phyloP scores from a whole-genome alignment of 208 protist species.

The Naegleria lovaniensis region DNA sequence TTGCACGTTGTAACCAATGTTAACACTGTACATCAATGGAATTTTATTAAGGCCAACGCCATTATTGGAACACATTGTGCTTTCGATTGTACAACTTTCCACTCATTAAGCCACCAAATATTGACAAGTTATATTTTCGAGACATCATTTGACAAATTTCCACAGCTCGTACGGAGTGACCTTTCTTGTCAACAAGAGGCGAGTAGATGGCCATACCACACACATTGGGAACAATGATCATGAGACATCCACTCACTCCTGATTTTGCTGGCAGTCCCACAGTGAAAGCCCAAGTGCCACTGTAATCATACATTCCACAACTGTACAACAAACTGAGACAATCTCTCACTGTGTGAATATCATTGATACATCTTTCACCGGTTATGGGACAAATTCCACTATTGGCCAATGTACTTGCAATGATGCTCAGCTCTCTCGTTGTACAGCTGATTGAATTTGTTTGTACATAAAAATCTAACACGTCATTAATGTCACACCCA shows the following conservation, averaged over 20 bases:
- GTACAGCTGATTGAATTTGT: constrained; percentile 38
- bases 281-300: constrained; percentile 37
- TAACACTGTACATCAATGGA: no score
- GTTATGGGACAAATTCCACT: constrained; percentile 45
- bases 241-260: constrained; percentile 38
- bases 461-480: constrained; percentile 47
- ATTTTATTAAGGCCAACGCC: no score
- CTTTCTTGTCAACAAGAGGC: constrained; percentile 37
- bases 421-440: constrained; percentile 35
- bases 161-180: constrained; percentile 41
- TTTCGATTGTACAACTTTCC: not conserved
- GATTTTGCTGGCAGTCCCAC: constrained; percentile 45
- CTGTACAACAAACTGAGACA: constrained; percentile 29
- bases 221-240: constrained; percentile 37
- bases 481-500: constrained; percentile 44
- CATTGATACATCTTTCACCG: constrained; percentile 29
- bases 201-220: constrained; percentile 35
- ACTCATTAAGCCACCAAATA: not conserved
- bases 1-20: no score
- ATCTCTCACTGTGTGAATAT: constrained; percentile 27
- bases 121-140: not conserved
- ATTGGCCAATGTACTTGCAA: constrained; percentile 49
- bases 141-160: constrained; percentile 30
- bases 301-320: constrained; percentile 51
- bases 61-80: no score